phyloP scores from a whole-genome alignment of 352 stramenopile genomes.

The Globisporangium abappressorium region DNA sequence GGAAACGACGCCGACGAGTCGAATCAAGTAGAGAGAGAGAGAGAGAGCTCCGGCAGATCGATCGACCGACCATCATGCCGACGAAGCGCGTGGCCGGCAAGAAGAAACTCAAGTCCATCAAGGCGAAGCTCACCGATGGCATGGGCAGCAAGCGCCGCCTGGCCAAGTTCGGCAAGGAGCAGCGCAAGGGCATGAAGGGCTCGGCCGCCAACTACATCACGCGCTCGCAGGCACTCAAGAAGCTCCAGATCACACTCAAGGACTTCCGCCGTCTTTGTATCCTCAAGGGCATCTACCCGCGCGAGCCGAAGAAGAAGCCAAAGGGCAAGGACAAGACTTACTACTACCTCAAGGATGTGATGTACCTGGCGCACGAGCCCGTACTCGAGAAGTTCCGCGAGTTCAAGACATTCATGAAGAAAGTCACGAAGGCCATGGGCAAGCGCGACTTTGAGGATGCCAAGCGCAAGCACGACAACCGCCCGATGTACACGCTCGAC shows the following conservation, averaged over 20 bases:
- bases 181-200: slow-evolving; percentile 78
- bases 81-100: slow-evolving; percentile 88
- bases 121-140: slow-evolving; percentile 81
- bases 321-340: slow-evolving; percentile 97
- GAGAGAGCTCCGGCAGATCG: not conserved
- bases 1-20: slow-evolving; percentile 12
- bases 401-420: slow-evolving; percentile 99
- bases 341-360: slow-evolving; percentile 99
- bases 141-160: slow-evolving; percentile 82
- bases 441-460: slow-evolving; percentile 83
- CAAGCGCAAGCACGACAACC: slow-evolving; percentile 80
- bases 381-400: slow-evolving; percentile 98
- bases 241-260: slow-evolving; percentile 95
- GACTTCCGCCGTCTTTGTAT: slow-evolving; percentile 99
- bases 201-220: slow-evolving; percentile 95
- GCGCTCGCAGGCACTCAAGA: slow-evolving; percentile 92
- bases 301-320: slow-evolving; percentile 94
- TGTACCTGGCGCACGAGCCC: slow-evolving; percentile 97
- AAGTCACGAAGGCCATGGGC: slow-evolving; percentile 87
- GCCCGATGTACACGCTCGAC: slow-evolving; percentile 94
- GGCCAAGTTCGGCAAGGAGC: slow-evolving; percentile 85
- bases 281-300: slow-evolving; percentile 99
- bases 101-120: slow-evolving; percentile 91
- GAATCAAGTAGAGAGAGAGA: not conserved
- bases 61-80: slow-evolving; percentile 44